phyloP scores from a whole-genome alignment of 176 grass and related monocot species.

The Triticum urartu region DNA sequence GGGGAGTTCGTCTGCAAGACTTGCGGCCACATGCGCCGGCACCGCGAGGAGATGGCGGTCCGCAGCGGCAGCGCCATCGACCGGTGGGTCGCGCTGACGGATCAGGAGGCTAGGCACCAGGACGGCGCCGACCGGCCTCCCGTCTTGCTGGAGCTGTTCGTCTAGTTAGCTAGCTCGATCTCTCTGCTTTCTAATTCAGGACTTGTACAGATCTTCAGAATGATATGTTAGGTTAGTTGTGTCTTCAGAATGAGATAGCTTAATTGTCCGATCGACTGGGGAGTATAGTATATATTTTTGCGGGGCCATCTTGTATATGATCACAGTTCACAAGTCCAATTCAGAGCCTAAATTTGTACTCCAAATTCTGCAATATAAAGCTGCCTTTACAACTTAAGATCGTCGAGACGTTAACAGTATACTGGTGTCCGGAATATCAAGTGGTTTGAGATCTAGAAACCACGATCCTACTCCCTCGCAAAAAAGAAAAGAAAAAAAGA shows the following conservation, averaged over 20 bases:
- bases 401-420: not conserved
- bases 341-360: not conserved
- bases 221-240: no score
- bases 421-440: not conserved
- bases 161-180: not conserved
- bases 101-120: not conserved
- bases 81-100: not conserved
- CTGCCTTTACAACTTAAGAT: not conserved
- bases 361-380: not conserved
- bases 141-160: not conserved
- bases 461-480: not conserved
- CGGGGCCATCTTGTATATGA: no score
- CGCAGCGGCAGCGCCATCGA: not conserved
- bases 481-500: not conserved
- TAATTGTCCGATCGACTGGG: no score
- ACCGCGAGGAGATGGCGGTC: conserved; percentile 27
- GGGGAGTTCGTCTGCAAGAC: not conserved
- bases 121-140: no score
- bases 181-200: no score
- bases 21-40: conserved; percentile 45
- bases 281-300: not conserved
- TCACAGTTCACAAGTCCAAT: not conserved
- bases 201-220: no score
- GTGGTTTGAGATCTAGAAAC: not conserved
- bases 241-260: no score